Evolutionary conservation across 2,329 filamentous ascomycete genomes (phyloP), one percentile per base, ranked within the genome.

Genomic region (Claviceps arundinis): DNA sequence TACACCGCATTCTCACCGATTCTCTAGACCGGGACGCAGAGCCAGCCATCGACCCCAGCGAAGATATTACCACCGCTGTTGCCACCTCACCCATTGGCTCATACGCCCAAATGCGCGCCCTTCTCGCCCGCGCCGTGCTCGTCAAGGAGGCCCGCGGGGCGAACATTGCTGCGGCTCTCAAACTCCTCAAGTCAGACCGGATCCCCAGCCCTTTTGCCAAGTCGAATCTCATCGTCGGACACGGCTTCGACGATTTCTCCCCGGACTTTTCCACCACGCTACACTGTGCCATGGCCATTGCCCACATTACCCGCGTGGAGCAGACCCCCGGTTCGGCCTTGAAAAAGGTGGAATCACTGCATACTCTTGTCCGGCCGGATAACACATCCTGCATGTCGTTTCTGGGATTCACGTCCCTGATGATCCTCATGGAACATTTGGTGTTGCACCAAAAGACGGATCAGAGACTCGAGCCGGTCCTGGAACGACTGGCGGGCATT

Each of bases 31-130:
- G 77, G 54, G 72, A 75, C 11, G 63, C 69, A 17, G 56, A 62
- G 19, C 52, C 50, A 5, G 46, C 57, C 13, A 37, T 48, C 17
- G 57, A 56, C 2, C 56, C 54, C 47, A 52, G 48, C 2, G 70
- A 66, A 54, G 73, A 81, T 52, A 73, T 95, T 37, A 74, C 80
- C 1, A 73, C 87, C 37, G 88, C 90, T 2, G 74, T 88, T 56
- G 77, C 78, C 53, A 78, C 82, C 7, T 87, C 90, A 0, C 91
- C 91, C 1, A 81, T 85, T 40, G 86, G 85, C 13, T 95, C 89
- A 1, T 80, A 81, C 22, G 84, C 87, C 16, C 79, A 81, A 55
- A 69, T 77, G 16, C 78, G 80, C 37, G 79, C 78, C 22, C 68
- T 82, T 2, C 72, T 83, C 37, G 76, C 80, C 3, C 76, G 76